Evolutionary conservation across 306 rosid genomes (phyloP), one percentile per base, ranked within the genome.

Genomic region (Mimosa bimucronata): DNA sequence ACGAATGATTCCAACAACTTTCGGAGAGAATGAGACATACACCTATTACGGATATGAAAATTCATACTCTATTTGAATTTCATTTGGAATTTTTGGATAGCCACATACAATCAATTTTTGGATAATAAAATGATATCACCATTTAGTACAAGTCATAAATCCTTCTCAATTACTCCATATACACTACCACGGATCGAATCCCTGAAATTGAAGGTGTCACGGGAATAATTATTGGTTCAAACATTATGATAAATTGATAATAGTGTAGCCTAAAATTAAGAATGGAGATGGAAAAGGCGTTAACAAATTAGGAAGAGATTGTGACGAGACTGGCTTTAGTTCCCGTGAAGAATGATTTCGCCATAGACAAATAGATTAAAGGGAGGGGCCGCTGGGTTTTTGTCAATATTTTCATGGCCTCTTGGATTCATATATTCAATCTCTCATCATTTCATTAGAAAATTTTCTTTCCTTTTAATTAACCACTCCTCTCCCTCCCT

Each of bases 401-500:
- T 45, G 75, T 71, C 58, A 42, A 44, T 45, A 25, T 25, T 45
- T 6, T 2, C 38, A 34, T 26, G 14, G 40, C 58, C 38, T 45
- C 14, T 31, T 25, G 8, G 7, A 2, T 71, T 34, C 38, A 34
- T 2, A 34, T 34, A 34, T 34, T 71, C 58, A 70, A 70, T 70
- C 37, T 42, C 16, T 26, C 74, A 71, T 71, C 75, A 71, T 71
- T 71, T 42, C 31, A 41, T 46, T 68, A 40, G n/a, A 68, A 67
- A 67, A 14, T 42, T 70, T 44, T 23, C 37, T 14, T 18, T 37
- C 57, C 48, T 44, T 42, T 15, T 4, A 21, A 70, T 15, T 2
- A 21, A 70, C 74, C 57, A 70, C 37, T 25, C 57, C 13, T 25
- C 3, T 6, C 62, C 62, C 62, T 55, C 45, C 18, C 2, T 44